A percentile compares a stretch with the other conserved stretches of the same genome.
Conservation (phyloP, 768 basidiomycete species). For the Amanita rimosa region DNA sequence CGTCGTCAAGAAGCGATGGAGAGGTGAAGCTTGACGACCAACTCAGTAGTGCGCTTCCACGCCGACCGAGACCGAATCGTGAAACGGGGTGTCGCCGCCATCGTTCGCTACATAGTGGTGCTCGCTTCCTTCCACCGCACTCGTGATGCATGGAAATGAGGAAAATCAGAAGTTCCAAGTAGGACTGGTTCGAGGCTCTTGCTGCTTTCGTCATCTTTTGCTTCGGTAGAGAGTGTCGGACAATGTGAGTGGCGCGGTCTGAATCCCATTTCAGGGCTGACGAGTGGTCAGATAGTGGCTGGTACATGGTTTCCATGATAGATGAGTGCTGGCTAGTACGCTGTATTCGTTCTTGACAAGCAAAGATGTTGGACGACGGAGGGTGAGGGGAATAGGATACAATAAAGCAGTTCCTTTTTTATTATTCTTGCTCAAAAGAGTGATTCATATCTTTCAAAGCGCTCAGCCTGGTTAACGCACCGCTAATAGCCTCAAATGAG, state of each 20-base stretch:
- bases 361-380: not conserved
- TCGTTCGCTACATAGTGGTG: not conserved
- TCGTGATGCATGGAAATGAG: not conserved
- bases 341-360: not conserved
- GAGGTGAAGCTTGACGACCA: not conserved
- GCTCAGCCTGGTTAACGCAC: not conserved
- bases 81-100: not conserved
- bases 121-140: no score
- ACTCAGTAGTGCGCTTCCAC: not conserved
- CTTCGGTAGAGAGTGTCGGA: not conserved
- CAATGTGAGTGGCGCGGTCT: not conserved
- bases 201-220: not conserved
- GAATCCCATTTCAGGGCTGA: not conserved
- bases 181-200: not conserved
- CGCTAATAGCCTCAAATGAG: not conserved
- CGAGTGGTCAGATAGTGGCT: not conserved
- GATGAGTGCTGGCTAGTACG: not conserved
- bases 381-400: not conserved
- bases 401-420: not conserved
- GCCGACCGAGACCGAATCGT: no score
- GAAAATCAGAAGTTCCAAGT: not conserved
- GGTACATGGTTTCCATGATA: not conserved
- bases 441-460: not conserved
- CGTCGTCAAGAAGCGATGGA: not conserved
- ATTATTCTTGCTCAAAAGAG: not conserved